These are phyloP conservation scores for Alternaria sp. DNA, from an alignment of 2,329 filamentous ascomycete species.

Conservation along the genomic window DNA sequence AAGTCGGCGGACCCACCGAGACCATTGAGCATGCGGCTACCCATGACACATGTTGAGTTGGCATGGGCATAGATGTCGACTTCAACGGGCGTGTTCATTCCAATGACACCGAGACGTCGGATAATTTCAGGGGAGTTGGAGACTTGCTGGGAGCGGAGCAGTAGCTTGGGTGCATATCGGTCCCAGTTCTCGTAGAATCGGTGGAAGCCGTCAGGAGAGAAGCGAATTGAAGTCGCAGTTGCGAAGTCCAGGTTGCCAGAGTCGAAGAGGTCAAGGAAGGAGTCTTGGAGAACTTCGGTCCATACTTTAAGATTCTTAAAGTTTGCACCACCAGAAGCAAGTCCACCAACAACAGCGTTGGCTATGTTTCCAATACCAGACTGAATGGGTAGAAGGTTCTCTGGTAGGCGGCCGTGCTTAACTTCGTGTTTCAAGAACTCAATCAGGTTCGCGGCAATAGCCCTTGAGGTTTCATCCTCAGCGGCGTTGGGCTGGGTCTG, in stretches of 20 bases:
- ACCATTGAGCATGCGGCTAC: constrained; percentile 85
- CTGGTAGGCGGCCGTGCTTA: constrained; percentile 75
- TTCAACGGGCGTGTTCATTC: constrained; percentile 95
- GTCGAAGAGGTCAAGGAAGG: constrained; percentile 92
- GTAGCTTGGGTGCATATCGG: constrained; percentile 78
- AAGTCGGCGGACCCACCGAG: constrained; percentile 85
- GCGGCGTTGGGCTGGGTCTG: constrained; percentile 76
- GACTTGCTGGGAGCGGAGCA: constrained; percentile 86
- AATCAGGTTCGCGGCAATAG: constrained; percentile 81
- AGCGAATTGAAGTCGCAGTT: constrained; percentile 87
- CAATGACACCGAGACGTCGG: constrained; percentile 83
- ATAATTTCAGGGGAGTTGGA: constrained; percentile 93
- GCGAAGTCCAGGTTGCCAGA: constrained; percentile 87
- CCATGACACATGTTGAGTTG: constrained; percentile 90
- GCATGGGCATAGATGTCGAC: constrained; percentile 95
- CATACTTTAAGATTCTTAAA: constrained; percentile 90
- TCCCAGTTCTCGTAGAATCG: constrained; percentile 91
- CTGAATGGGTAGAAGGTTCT: constrained; percentile 80
- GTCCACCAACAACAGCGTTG: constrained; percentile 87
- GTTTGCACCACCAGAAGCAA: constrained; percentile 74
- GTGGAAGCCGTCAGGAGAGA: constrained; percentile 89
- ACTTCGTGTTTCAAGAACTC: constrained; percentile 90
- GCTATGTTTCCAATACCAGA: constrained; percentile 93
- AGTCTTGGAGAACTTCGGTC: constrained; percentile 93
- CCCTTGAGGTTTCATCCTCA: constrained; percentile 74